Percentiles rank a stretch among this genome's conserved stretches.
These are phyloP conservation scores for Diaporthe sp. DNA, from an alignment of 2,329 filamentous ascomycete genomes.

Conservation along the genomic window DNA sequence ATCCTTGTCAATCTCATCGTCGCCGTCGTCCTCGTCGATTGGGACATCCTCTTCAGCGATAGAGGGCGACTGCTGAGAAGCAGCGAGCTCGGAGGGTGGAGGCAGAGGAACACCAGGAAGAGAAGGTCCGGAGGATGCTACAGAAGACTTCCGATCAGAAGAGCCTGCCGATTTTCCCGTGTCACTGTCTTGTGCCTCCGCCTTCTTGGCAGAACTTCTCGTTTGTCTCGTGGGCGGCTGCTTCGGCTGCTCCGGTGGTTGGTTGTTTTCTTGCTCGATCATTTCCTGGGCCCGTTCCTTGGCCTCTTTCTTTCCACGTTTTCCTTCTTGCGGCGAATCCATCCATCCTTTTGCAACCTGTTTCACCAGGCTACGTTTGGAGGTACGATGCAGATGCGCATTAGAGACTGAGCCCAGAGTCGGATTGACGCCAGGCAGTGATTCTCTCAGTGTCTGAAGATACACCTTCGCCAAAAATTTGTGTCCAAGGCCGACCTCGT, in stretches of 20 bases:
- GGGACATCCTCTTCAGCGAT: background rate
- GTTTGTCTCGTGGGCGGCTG: background rate
- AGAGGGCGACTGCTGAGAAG: background rate
- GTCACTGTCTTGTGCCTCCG: background rate
- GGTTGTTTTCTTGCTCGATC: background rate
- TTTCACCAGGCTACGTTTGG: constrained; percentile 16
- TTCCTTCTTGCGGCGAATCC: background rate
- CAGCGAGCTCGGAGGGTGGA: background rate
- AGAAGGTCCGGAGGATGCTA: background rate
- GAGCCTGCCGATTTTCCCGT: background rate
- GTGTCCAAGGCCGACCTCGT: constrained; percentile 23
- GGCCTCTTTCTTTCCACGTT: background rate
- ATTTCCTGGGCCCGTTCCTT: background rate
- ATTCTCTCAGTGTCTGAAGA: background rate
- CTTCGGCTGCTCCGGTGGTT: background rate
- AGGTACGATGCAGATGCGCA: background rate
- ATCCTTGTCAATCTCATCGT: background rate
- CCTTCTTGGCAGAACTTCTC: constrained; percentile 2
- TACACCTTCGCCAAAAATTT: constrained; percentile 8
- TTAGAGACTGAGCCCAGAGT: background rate
- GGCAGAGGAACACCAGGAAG: background rate
- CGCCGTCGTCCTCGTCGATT: background rate
- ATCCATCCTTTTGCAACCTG: constrained; percentile 20
- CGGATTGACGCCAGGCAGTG: background rate
- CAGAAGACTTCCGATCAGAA: background rate